Evolutionary conservation across 192 early-diverging fungal species (phyloP).

Genomic region (Podila epicladia): DNA sequence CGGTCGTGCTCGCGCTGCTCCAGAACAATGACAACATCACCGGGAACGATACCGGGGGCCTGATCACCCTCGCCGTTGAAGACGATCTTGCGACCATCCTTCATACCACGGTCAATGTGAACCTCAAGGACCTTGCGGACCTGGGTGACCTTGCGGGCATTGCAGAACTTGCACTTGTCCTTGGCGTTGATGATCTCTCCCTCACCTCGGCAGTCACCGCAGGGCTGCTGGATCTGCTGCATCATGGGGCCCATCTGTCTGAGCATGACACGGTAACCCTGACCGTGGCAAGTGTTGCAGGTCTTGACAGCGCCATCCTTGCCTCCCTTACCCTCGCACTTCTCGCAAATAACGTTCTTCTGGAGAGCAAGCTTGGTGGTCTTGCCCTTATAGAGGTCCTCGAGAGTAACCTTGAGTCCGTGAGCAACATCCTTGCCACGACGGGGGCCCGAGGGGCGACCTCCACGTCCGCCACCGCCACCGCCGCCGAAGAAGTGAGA

Average conservation of each 20-base stretch:
- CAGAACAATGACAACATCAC: constrained; percentile 97
- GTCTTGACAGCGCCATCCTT: constrained; percentile 92
- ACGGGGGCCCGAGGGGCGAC: constrained; percentile 83
- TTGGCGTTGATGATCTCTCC: constrained; percentile 93
- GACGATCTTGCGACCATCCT: constrained; percentile 93
- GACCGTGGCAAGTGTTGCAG: constrained; percentile 88
- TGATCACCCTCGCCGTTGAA: constrained; percentile 98
- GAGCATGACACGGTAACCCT: constrained; percentile 89
- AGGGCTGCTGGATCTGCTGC: constrained; percentile 99
- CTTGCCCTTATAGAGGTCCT: constrained; percentile 91
- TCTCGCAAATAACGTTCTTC: constrained; percentile 91
- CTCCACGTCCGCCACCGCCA: constrained; percentile 79
- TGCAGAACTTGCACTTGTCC: constrained; percentile 91
- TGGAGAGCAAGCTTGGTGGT: constrained; percentile 95
- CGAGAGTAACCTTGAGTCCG: constrained; percentile 84
- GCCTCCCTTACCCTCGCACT: constrained; percentile 96
- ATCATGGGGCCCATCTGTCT: constrained; percentile 99
- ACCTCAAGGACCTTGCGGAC: constrained; percentile 99
- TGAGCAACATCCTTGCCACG: constrained; percentile 96
- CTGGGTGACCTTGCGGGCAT: constrained; percentile 85
- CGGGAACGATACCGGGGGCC: constrained; percentile 91
- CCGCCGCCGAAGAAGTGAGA: constrained; percentile 95
- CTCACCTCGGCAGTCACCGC: constrained; percentile 88
- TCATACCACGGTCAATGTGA: constrained; percentile 98
- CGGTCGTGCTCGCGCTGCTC: constrained; percentile 95